These are phyloP conservation scores for Xerophyta viscosa DNA, from an alignment of 106 monocot genomes.

Conservation along the genomic window DNA sequence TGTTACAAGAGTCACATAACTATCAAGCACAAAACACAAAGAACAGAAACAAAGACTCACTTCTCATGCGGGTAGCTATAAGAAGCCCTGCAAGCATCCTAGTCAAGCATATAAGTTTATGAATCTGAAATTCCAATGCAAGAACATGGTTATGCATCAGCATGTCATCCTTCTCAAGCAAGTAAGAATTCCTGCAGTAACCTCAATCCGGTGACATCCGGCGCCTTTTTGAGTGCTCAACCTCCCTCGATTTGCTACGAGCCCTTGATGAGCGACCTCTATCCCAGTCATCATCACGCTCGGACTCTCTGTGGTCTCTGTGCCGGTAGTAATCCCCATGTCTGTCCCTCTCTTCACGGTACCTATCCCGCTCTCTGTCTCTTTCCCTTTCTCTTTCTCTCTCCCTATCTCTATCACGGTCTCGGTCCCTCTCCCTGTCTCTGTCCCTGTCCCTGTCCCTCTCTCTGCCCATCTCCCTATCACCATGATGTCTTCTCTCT, in stretches of 20 bases:
- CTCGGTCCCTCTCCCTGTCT: constrained; percentile 26
- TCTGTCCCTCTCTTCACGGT: constrained; percentile 29
- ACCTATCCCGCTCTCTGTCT: constrained; percentile 28
- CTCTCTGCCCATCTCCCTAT: constrained; percentile 41
- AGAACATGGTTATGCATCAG: not conserved
- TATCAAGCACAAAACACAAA: constrained; percentile 1
- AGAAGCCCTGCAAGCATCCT: constrained; percentile 19
- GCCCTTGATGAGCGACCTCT: constrained; percentile 52
- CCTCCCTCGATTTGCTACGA: constrained; percentile 68
- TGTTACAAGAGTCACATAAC: not conserved
- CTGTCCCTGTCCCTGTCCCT: constrained; percentile 41
- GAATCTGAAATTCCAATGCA: not conserved
- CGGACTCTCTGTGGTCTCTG: constrained; percentile 45
- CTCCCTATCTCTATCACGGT: constrained; percentile 41
- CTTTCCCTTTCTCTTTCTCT: constrained; percentile 25
- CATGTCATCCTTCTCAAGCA: not conserved
- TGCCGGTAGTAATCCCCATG: constrained; percentile 49
- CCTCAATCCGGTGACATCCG: constrained; percentile 36
- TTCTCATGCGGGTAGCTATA: not conserved
- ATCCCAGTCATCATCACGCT: constrained; percentile 62
- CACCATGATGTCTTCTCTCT: constrained; percentile 54
- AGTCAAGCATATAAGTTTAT: constrained; percentile 6
- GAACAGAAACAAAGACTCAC: constrained; percentile 15
- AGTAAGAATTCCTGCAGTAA: constrained; percentile 2
- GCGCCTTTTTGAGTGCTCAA: constrained; percentile 68